Percentiles rank a stretch among this genome's conserved stretches.
These are phyloP conservation scores for Mortierella sp. DNA, from an alignment of 371 early-diverging fungal species.

Conservation along the genomic window DNA sequence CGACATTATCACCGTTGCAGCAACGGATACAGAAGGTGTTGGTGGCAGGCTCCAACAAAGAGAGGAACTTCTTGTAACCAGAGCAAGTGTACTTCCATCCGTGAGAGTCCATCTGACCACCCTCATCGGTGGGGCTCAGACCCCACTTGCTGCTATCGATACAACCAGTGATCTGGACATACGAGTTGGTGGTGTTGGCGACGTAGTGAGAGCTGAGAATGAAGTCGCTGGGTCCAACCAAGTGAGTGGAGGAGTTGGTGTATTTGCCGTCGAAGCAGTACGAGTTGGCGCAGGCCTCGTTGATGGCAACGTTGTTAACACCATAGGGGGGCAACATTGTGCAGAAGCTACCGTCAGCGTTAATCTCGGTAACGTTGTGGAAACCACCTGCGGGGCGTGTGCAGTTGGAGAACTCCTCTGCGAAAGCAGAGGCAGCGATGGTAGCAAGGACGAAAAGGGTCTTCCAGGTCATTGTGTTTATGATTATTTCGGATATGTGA, in stretches of 20 bases:
- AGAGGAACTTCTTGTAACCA: conserved; percentile 60
- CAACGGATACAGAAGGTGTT: conserved; percentile 64
- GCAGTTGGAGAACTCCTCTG: conserved; percentile 38
- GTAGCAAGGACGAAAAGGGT: conserved; percentile 16
- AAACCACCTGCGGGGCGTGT: conserved; percentile 7
- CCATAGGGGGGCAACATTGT: conserved; percentile 38
- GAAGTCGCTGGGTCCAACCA: conserved; percentile 3
- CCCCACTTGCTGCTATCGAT: conserved; percentile 53
- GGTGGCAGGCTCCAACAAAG: conserved; percentile 60
- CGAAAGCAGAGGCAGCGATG: conserved; percentile 22
- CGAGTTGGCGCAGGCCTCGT: conserved; percentile 41
- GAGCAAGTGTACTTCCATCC: conserved; percentile 53
- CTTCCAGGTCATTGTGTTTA: conserved; percentile 19
- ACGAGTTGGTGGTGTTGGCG: conserved; percentile 42
- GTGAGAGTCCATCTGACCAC: conserved; percentile 62
- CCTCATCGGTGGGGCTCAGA: conserved; percentile 58
- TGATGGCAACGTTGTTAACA: conserved; percentile 26
- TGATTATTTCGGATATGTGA: not conserved
- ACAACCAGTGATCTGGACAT: conserved; percentile 62
- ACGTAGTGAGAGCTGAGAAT: conserved; percentile 48
- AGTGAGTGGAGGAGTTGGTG: not conserved
- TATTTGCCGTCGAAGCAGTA: conserved; percentile 28
- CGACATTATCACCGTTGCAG: conserved; percentile 26
- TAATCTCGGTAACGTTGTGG: conserved; percentile 31
- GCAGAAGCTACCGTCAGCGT: conserved; percentile 26